Conservation (phyloP, 331 rosid genomes). For the Quercus tomentella region DNA sequence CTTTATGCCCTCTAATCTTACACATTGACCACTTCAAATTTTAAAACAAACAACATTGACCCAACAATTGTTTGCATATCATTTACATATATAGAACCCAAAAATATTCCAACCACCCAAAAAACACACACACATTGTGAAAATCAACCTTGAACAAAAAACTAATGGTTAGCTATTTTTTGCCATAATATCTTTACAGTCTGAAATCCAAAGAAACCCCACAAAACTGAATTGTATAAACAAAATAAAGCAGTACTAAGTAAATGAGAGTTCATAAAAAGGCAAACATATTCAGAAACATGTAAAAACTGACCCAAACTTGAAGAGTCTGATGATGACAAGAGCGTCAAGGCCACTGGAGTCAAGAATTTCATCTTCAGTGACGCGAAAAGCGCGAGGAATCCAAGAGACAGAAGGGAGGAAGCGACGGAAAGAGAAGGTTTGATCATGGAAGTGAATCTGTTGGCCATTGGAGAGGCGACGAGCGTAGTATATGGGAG, state of each 20-base stretch:
- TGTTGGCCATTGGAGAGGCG: conserved; percentile 40
- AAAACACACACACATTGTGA: neutral
- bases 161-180: no score
- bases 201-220: no score
- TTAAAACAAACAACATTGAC: neutral
- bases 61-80: neutral
- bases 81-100: neutral
- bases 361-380: conserved; percentile 57
- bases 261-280: neutral
- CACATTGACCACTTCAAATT: neutral
- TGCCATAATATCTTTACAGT: no score
- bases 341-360: conserved; percentile 75
- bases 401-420: conserved; percentile 77
- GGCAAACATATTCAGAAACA: neutral
- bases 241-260: no score
- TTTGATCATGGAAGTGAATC: conserved; percentile 18
- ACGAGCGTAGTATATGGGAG: conserved; percentile 70
- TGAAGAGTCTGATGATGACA: conserved; percentile 67
- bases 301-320: conserved; percentile 49
- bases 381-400: conserved; percentile 44
- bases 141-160: no score
- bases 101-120: neutral
- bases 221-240: no score
- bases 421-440: conserved; percentile 35
- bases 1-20: neutral